Evolutionary conservation across 2,329 filamentous ascomycete genomes (phyloP).

Genomic region (Westerdykella sp.): DNA sequence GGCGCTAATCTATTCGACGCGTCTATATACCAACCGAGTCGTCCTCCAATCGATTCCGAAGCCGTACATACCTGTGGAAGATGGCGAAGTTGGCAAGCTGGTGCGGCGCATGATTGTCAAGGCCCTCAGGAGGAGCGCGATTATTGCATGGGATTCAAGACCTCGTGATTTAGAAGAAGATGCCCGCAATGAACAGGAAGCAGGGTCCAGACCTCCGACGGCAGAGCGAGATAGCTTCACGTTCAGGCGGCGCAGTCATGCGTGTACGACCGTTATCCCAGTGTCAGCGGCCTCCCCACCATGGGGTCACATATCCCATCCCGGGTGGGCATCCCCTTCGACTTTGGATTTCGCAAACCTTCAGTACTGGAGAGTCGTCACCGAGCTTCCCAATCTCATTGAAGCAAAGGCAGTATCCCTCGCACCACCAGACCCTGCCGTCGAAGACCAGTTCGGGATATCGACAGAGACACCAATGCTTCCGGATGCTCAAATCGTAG

Average conservation of each 20-base stretch:
- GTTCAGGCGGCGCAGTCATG: slow-evolving; percentile 27
- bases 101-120: slow-evolving; percentile 71
- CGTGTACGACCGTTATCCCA: slow-evolving; percentile 29
- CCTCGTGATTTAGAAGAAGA: slow-evolving; percentile 56
- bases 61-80: slow-evolving; percentile 76
- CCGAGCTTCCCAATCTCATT: slow-evolving; percentile 80
- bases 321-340: slow-evolving; percentile 80
- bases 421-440: slow-evolving; percentile 54
- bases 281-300: slow-evolving; percentile 46
- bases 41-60: slow-evolving; percentile 80
- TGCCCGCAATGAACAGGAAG: slow-evolving; percentile 19
- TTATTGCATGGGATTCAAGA: slow-evolving; percentile 70
- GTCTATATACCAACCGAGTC: slow-evolving; percentile 81
- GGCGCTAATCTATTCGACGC: slow-evolving; percentile 68
- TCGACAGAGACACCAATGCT: slow-evolving; percentile 27
- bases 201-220: slow-evolving; percentile 16
- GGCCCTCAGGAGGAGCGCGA: slow-evolving; percentile 68
- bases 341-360: slow-evolving; percentile 69
- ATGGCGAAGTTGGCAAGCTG: slow-evolving; percentile 68
- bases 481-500: slow-evolving; percentile 62
- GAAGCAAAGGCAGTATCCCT: slow-evolving; percentile 90
- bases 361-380: slow-evolving; percentile 75
- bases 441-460: slow-evolving; percentile 19
- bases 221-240: slow-evolving; percentile 24
- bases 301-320: slow-evolving; percentile 82